Conservation (phyloP, 2,329 filamentous ascomycete species). For the Magnaporthiopsis poae region DNA sequence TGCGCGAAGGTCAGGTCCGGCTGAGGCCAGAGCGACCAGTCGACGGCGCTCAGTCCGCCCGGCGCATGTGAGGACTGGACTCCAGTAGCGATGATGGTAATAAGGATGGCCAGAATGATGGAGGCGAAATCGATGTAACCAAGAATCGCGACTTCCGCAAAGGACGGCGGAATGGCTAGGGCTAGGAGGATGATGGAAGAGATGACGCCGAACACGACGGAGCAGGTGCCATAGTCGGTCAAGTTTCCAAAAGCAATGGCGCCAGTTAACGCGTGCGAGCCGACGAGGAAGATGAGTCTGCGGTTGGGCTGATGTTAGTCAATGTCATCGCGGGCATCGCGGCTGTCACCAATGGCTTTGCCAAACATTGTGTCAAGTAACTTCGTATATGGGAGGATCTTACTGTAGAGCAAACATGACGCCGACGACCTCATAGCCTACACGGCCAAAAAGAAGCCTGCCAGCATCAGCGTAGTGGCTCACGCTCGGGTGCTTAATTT, state of each 20-base stretch:
- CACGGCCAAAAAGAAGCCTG: constrained; percentile 47
- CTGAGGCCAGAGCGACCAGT: constrained; percentile 37
- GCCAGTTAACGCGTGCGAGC: constrained; percentile 62
- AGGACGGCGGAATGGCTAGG: constrained; percentile 37
- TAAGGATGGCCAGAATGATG: constrained; percentile 34
- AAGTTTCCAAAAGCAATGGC: constrained; percentile 59
- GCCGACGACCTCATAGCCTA: constrained; percentile 54
- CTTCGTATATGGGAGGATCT: too few species aligned
- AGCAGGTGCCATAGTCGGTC: constrained; percentile 42
- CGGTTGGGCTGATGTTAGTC: too few species aligned
- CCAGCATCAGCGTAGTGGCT: constrained; percentile 61
- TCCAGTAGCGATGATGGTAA: constrained; percentile 27
- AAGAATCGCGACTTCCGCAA: constrained; percentile 38
- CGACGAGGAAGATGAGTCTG: constrained; percentile 54
- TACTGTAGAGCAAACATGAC: constrained; percentile 49
- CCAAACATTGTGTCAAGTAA: too few species aligned
- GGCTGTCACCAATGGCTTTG: too few species aligned
- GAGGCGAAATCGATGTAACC: constrained; percentile 50
- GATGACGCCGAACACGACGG: constrained; percentile 34
- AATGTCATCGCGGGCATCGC: too few species aligned
- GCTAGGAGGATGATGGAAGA: constrained; percentile 36
- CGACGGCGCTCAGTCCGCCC: neutral
- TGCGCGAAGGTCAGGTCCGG: constrained; percentile 37
- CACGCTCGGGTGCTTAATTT: constrained; percentile 44
- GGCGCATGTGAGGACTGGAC: constrained; percentile 17